phyloP scores from a whole-genome alignment of 768 basidiomycete species.

The Termitomyces eurrhizus region DNA sequence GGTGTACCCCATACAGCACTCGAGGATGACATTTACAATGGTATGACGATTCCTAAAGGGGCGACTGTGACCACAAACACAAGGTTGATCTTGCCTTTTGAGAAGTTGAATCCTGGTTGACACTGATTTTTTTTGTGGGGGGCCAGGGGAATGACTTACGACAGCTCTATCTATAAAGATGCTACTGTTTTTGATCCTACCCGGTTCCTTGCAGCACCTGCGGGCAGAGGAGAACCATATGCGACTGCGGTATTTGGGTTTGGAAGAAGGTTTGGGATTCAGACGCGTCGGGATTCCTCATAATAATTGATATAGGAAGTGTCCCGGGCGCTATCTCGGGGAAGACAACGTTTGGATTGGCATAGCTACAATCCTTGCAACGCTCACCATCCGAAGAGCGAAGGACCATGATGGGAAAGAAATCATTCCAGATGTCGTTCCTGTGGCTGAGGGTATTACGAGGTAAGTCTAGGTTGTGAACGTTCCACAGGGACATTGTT shows the following conservation, averaged over 20 bases:
- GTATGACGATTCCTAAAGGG: constrained; percentile 28
- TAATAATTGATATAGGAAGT: constrained; percentile 15
- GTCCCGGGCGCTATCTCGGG: constrained; percentile 39
- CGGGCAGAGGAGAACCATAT: constrained; percentile 11
- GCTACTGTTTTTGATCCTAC: constrained; percentile 37
- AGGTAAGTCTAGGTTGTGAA: not conserved
- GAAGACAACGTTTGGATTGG: constrained; percentile 33
- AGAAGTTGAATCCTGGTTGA: constrained; percentile 25
- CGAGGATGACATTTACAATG: not conserved
- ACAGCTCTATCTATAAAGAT: constrained; percentile 29
- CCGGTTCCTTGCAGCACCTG: constrained; percentile 27
- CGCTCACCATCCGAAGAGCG: constrained; percentile 32
- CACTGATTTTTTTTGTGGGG: constrained; percentile 21
- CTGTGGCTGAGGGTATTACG: constrained; percentile 4
- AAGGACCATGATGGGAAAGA: constrained; percentile 28
- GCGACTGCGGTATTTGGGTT: constrained; percentile 20
- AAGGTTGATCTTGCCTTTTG: not conserved
- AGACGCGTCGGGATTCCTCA: too few species aligned
- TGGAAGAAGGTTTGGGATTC: constrained; percentile 19
- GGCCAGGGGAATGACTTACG: constrained; percentile 34
- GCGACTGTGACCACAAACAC: not conserved
- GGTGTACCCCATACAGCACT: not conserved
- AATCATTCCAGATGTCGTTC: constrained; percentile 23
- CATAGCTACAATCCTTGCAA: constrained; percentile 18
- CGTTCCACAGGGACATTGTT: too few species aligned